Conservation (phyloP, 1,139 yeast species). For the Geotrichum australiense region DNA sequence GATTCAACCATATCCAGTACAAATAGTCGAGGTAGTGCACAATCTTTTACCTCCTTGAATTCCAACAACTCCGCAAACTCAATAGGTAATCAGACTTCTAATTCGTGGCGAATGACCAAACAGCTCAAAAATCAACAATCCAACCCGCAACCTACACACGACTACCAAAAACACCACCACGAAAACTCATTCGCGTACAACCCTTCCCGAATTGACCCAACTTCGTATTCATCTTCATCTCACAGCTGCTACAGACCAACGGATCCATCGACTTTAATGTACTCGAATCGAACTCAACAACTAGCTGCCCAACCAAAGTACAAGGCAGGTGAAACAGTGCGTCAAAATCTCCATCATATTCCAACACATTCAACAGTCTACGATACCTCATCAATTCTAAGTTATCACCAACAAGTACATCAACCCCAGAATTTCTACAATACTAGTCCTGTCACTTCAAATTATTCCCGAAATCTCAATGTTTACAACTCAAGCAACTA, state of each 20-base stretch:
- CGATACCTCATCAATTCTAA: conserved; percentile 11
- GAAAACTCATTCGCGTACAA: not conserved
- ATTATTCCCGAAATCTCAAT: not conserved
- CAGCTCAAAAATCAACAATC: conserved; percentile 1
- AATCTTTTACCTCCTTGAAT: too few species aligned
- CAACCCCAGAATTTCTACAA: not conserved
- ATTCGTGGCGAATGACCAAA: conserved; percentile 7
- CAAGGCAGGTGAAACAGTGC: not conserved
- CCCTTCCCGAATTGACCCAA: not conserved
- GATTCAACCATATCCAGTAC: too few species aligned
- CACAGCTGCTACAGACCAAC: conserved; percentile 12
- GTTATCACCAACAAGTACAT: conserved; percentile 8
- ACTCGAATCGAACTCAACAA: conserved; percentile 1
- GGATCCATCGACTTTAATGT: conserved; percentile 1
- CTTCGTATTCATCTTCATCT: not conserved
- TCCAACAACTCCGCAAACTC: too few species aligned
- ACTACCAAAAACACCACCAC: not conserved
- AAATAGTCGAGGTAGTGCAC: too few species aligned
- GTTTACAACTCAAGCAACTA: not conserved
- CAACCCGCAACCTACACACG: not conserved
- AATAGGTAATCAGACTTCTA: too few species aligned
- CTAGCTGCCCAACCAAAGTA: not conserved
- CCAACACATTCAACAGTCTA: not conserved
- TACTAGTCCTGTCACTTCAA: not conserved
- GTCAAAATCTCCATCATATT: not conserved